Percentiles rank a stretch among this genome's conserved stretches.
Evolutionary conservation across 2,329 filamentous ascomycete species (phyloP).

Genomic region (Talaromyces sp.): DNA sequence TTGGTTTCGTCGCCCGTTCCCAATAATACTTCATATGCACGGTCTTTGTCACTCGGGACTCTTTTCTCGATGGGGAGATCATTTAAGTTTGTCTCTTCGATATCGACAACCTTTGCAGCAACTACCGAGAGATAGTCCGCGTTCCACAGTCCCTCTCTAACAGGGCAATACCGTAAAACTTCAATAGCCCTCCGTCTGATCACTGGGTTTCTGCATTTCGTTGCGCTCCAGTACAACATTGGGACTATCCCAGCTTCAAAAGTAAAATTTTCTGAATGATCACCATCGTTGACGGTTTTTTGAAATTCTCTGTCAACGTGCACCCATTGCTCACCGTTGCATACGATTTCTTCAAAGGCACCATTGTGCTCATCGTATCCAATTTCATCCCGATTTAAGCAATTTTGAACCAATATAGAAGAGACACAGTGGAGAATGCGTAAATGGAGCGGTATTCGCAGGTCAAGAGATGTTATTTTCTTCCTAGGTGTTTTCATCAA

Average conservation of each 20-base stretch:
- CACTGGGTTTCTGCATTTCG: conserved; percentile 26
- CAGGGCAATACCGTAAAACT: neutral
- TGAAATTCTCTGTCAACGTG: neutral
- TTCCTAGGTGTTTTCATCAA: neutral
- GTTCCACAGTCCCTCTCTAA: neutral
- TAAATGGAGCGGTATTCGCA: neutral
- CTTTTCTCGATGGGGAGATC: neutral
- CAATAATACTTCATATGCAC: neutral
- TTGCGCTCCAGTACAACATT: conserved; percentile 28
- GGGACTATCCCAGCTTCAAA: conserved; percentile 29
- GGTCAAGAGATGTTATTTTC: neutral
- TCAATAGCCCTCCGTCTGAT: conserved; percentile 28
- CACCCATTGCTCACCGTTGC: neutral
- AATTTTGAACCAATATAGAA: neutral
- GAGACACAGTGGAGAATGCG: neutral
- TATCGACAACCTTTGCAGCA: neutral
- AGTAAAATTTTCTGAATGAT: conserved; percentile 7
- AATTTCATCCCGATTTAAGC: neutral
- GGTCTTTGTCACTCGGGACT: neutral
- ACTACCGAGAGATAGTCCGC: neutral
- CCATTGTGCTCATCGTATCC: neutral
- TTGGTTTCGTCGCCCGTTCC: neutral
- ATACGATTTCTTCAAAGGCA: neutral
- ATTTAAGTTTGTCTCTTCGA: neutral
- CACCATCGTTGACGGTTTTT: neutral